Base-by-base conservation (phyloP, 108 stramenopile species). In the Mayamaea pseudoterrestris region DNA sequence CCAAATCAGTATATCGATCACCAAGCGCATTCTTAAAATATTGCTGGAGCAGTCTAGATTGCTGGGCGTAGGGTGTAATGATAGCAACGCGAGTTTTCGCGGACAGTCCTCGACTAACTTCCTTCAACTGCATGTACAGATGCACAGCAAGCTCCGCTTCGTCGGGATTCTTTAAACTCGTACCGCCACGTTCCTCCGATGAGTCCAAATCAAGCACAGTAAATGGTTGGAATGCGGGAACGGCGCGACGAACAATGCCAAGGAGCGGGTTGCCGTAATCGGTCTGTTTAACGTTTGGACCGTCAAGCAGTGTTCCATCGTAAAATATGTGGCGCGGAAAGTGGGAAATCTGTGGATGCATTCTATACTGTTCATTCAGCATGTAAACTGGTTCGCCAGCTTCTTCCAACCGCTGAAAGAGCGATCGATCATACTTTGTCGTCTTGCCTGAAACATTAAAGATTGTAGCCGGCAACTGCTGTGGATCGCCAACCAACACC, bases 401-500 rank as follows among this genome's bases (percentile, higher is more conserved):
- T 36, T 84, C 93, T 58, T 94, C 94, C 32, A 99, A 60, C 5
- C 99, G 71, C 51, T 97, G 91, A 50, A 99, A 99, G 2, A 99
- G 76, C 46, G 83, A 88, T 18, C 95, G 65, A 44, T 97, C 94
- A 47, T 90, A 96, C 22, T 89, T 91, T 11, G 76, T 65, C 40
- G 58, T 62, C 23, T 77, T 63, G 14, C 90, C 96, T 0, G 76
- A 76, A 23, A 81, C 66, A 31, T 82, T 75, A 49, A 98, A 92
- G 2, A 98, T 90, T 7, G 97, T 98, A 5, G 99, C 97, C 14
- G 96, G 94, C n/a, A 99, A 74, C 57, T 99, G 96, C 50, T 94
- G 78, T 5, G 78, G 93, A 64, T 99, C 99, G 25, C 99, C 99
- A 0, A 98, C 99, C 18, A 95, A 63, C 2, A 97, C 87, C 34